Evolutionary conservation across 2,329 filamentous ascomycete species (phyloP).

Genomic region (Chaetomiaceae sp.): DNA sequence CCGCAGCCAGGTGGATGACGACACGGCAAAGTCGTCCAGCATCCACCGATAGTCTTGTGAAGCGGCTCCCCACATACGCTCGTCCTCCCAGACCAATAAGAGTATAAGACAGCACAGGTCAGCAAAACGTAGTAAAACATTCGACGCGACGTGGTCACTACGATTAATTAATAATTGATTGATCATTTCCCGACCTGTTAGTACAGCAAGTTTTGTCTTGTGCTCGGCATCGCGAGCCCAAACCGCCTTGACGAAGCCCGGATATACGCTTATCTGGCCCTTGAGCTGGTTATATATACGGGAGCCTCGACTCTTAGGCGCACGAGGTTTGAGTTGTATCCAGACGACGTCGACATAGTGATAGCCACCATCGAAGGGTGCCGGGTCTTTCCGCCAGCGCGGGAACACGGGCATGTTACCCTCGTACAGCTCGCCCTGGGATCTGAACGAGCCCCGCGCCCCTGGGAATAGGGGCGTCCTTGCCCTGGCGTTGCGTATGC

Average conservation of each 20-base stretch:
- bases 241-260: conserved; percentile 1
- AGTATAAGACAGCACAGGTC: neutral
- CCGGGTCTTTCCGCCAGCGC: neutral
- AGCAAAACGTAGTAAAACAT: too few species aligned
- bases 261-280: conserved; percentile 2
- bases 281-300: conserved; percentile 7
- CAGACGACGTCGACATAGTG: conserved; percentile 10
- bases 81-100: conserved; percentile 11
- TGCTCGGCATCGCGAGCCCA: conserved; percentile 12
- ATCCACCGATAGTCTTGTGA: neutral
- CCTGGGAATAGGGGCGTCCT: conserved; percentile 1
- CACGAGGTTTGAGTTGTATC: conserved; percentile 9
- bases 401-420: conserved; percentile 1
- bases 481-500: conserved; percentile 1
- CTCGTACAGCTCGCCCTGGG: conserved; percentile 6
- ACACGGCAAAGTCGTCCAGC: conserved; percentile 4
- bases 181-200: conserved; percentile 6
- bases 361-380: neutral
- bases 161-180: neutral
- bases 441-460: neutral
- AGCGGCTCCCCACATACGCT: neutral
- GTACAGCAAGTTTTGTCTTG: neutral
- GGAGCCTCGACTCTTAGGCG: neutral
- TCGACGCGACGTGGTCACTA: too few species aligned
- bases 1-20: conserved; percentile 4